Evolutionary conservation across 345 rosid species (phyloP), one percentile per base, ranked within the genome.

Genomic region (Gossypioides kirkii): DNA sequence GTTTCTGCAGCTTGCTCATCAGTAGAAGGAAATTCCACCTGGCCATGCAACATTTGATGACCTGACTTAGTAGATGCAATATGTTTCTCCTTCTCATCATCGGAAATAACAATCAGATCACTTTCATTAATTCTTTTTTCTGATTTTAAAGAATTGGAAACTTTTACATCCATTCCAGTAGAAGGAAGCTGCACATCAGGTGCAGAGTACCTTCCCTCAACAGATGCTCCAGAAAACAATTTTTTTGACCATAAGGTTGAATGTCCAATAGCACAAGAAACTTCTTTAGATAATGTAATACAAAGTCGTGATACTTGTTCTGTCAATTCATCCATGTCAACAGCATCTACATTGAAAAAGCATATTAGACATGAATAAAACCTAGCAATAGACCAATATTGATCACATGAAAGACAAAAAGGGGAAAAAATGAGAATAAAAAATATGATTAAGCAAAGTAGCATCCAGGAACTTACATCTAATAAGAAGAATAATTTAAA

Each of bases 301-400:
- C 84, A 79, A 71, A 92, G 97, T 66, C 61, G 76, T 42, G 93
- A 90, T 74, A 89, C 83, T 80, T 86, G 83, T 72, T 88, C 87
- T 72, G 73, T 77, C 80, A 94, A 77, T 60, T 84, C 88, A 76
- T 89, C 98, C 72, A 88, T 73, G 77, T 77, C 78, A 73, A 86
- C 65, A 70, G 70, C 64, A 81, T 92, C 98, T 94, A 82, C 55
- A 79, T 76, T 61, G 54, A 71, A 60, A 74, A 79, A 74, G 63
- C 60, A 80, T 3, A 22, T 26, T 60, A 36, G 14, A 60, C n/a
- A 61, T 60, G 25, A 79, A 50, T 71, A 55, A 18, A 4, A 38
- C 42, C 25, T 6, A 20, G 43, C 22, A 53, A 46, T 26, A 18
- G 46, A 45, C n/a, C 74, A 25, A 76, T 61, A 49, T 36, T 36